Percentiles rank a stretch among this genome's conserved stretches.
phyloP scores from a whole-genome alignment of 2,329 filamentous ascomycete genomes.

The Colletotrichum sp. region DNA sequence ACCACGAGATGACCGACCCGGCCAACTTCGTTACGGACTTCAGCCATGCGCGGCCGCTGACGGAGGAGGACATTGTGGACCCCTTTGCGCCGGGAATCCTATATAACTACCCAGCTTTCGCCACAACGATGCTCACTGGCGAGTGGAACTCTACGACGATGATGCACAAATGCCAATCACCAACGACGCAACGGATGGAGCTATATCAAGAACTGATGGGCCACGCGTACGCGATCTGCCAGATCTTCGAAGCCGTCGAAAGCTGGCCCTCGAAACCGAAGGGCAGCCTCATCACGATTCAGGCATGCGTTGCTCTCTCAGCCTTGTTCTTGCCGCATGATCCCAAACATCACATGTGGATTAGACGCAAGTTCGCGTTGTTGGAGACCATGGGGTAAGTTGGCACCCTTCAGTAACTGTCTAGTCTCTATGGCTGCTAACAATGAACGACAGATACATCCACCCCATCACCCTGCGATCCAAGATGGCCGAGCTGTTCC shows the following conservation, averaged over 20 bases:
- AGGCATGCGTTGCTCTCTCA: slow-evolving; percentile 77
- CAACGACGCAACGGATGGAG: slow-evolving; percentile 56
- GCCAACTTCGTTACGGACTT: slow-evolving; percentile 69
- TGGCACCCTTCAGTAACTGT: neutral
- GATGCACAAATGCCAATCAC: slow-evolving; percentile 80
- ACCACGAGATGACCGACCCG: slow-evolving; percentile 65
- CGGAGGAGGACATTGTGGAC: slow-evolving; percentile 72
- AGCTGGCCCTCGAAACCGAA: slow-evolving; percentile 72
- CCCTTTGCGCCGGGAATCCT: slow-evolving; percentile 74
- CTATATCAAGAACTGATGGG: slow-evolving; percentile 58
- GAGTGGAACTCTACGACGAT: slow-evolving; percentile 81
- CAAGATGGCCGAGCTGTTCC: slow-evolving; percentile 78
- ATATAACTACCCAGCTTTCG: slow-evolving; percentile 72
- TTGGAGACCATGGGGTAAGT: slow-evolving; percentile 81
- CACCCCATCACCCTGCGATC: slow-evolving; percentile 76
- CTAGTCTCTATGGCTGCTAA: neutral
- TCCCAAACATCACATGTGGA: slow-evolving; percentile 75
- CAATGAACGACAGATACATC: slow-evolving; percentile 69
- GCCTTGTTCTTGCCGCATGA: slow-evolving; percentile 82
- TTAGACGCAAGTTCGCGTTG: slow-evolving; percentile 76
- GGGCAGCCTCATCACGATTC: slow-evolving; percentile 73
- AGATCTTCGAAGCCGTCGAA: slow-evolving; percentile 80
- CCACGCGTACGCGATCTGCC: slow-evolving; percentile 73
- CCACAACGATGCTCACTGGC: slow-evolving; percentile 74
- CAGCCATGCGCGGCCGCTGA: slow-evolving; percentile 52